phyloP scores from a whole-genome alignment of 495 filamentous ascomycete genomes.

The Chaetomidium leptoderma region DNA sequence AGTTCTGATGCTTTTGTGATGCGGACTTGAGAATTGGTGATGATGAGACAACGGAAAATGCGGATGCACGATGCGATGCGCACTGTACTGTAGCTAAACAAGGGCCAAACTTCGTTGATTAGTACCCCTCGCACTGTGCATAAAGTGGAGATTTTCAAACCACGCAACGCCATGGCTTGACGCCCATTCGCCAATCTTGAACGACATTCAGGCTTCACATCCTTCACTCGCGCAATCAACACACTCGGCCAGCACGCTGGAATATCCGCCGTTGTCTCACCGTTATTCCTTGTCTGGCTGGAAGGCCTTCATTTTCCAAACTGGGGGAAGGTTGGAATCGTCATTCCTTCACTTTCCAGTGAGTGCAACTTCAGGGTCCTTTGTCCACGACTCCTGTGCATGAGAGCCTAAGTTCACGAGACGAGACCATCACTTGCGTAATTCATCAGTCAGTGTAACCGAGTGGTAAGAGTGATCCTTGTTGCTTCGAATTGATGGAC shows the following conservation, averaged over 20 bases:
- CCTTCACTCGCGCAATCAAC: neutral
- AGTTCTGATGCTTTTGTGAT: neutral
- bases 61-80: neutral
- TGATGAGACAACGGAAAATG: neutral
- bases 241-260: neutral
- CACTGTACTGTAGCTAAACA: neutral
- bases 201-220: conserved; percentile 7
- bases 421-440: neutral
- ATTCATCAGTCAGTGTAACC: neutral
- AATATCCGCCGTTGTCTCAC: neutral
- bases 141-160: neutral
- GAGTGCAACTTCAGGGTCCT: neutral
- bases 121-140: neutral
- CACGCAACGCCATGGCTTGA: neutral
- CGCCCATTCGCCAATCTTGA: conserved; percentile 12
- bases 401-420: neutral
- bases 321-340: no score
- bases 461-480: neutral
- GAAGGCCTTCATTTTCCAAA: neutral
- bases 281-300: neutral
- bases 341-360: neutral
- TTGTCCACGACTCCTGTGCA: neutral
- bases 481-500: no score
- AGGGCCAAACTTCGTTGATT: neutral
- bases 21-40: neutral